A percentile compares a stretch with the other conserved stretches of the same genome.
phyloP scores from a whole-genome alignment of 345 rosid species.

The Salix exigua region DNA sequence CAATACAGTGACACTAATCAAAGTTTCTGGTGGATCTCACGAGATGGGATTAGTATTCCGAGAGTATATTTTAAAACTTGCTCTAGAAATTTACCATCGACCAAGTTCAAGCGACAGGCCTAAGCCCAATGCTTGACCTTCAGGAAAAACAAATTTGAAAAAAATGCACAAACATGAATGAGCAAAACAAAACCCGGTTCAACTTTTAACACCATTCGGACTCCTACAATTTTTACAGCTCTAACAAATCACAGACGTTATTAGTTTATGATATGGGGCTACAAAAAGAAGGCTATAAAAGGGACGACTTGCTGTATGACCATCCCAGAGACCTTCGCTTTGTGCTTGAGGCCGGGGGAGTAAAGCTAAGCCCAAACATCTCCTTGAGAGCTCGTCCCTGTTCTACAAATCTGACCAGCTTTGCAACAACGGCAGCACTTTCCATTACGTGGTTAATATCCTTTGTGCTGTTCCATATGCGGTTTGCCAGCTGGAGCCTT shows the following conservation, averaged over 20 bases:
- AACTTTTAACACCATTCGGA: not conserved
- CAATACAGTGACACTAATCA: no score
- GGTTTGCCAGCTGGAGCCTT: slow-evolving; percentile 65
- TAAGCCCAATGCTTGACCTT: no score
- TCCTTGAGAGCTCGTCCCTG: slow-evolving; percentile 77
- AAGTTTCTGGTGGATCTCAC: no score
- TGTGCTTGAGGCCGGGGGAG: slow-evolving; percentile 50
- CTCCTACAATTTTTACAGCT: slow-evolving; percentile 8
- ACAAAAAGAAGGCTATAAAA: slow-evolving; percentile 30
- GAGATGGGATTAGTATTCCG: no score
- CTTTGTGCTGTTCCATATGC: slow-evolving; percentile 60
- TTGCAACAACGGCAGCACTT: slow-evolving; percentile 77
- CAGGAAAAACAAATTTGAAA: no score
- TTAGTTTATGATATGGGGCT: not conserved
- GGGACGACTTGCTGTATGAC: slow-evolving; percentile 64
- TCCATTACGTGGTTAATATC: slow-evolving; percentile 57
- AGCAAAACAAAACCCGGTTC: not conserved
- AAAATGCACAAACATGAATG: not conserved
- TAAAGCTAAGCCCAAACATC: slow-evolving; percentile 89
- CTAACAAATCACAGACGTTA: not conserved
- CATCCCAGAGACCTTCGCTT: slow-evolving; percentile 60
- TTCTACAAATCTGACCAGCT: slow-evolving; percentile 69
- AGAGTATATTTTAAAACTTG: no score
- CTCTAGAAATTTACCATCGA: no score
- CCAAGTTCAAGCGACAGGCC: no score